Conservation (phyloP, 2,329 filamentous ascomycete genomes). For the Botryotinia convoluta region DNA sequence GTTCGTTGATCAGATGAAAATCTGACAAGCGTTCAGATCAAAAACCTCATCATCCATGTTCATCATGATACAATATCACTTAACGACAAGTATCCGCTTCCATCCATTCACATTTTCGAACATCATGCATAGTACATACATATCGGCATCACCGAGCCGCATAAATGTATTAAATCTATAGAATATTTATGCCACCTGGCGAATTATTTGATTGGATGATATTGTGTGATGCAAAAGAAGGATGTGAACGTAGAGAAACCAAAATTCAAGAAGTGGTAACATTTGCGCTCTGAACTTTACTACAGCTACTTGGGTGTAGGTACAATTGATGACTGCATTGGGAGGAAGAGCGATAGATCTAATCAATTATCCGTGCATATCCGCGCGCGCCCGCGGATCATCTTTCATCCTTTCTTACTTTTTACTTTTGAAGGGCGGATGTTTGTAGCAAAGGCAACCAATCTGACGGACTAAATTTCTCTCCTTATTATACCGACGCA, state of each 20-base stretch:
- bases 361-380: background rate
- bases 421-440: background rate
- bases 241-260: background rate
- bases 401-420: constrained; percentile 4
- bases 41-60: background rate
- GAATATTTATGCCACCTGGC: background rate
- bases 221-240: background rate
- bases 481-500: background rate
- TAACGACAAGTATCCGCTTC: background rate
- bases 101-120: background rate
- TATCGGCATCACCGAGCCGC: constrained; percentile 14
- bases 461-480: background rate
- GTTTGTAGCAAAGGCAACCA: background rate
- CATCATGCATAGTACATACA: background rate
- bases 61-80: background rate
- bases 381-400: background rate
- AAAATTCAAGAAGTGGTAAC: background rate
- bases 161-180: background rate
- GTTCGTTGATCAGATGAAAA: background rate
- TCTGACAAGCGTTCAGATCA: background rate
- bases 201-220: background rate
- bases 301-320: background rate
- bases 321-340: background rate
- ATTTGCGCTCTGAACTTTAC: background rate
- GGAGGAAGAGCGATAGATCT: background rate